Evolutionary conservation across 768 basidiomycete genomes (phyloP).

Genomic region (Pholiota molesta): DNA sequence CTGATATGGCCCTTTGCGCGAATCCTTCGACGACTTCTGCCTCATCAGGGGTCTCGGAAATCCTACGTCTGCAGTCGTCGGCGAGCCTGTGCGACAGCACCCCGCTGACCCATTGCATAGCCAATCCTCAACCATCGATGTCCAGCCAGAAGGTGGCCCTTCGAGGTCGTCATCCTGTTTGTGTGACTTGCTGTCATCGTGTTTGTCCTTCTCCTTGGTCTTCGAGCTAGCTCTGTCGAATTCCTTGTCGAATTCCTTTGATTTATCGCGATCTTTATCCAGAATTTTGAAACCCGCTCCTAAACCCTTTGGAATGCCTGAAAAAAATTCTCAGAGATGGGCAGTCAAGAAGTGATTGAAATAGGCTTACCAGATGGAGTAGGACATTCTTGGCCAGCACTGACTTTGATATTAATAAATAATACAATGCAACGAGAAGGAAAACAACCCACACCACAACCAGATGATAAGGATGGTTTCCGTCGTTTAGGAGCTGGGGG

Average conservation of each 20-base stretch:
- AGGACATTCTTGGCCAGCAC: conserved; percentile 79
- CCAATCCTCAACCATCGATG: conserved; percentile 76
- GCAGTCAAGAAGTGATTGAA: background rate
- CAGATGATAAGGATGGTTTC: conserved; percentile 73
- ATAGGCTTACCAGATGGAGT: conserved; percentile 61
- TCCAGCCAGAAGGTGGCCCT: conserved; percentile 59
- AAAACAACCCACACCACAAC: conserved; percentile 65
- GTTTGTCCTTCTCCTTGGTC: conserved; percentile 29
- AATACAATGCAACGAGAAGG: conserved; percentile 8
- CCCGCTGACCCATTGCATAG: conserved; percentile 47
- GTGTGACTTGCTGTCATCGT: conserved; percentile 18
- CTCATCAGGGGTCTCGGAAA: conserved; percentile 45
- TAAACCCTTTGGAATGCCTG: conserved; percentile 78
- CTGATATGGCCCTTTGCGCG: conserved; percentile 75
- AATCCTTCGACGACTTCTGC: conserved; percentile 43
- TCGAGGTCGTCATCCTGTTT: conserved; percentile 33
- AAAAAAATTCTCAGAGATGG: background rate
- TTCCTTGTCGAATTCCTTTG: conserved; percentile 31
- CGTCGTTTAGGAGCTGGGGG: conserved; percentile 51
- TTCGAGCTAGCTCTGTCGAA: conserved; percentile 33
- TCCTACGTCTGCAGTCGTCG: conserved; percentile 46
- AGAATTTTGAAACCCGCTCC: conserved; percentile 78
- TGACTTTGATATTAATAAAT: conserved; percentile 22
- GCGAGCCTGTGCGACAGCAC: conserved; percentile 25
- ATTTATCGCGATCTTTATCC: conserved; percentile 52